Evolutionary conservation across 176 grass and related monocot species (phyloP).

Genomic region (Elaeis guineensis): DNA sequence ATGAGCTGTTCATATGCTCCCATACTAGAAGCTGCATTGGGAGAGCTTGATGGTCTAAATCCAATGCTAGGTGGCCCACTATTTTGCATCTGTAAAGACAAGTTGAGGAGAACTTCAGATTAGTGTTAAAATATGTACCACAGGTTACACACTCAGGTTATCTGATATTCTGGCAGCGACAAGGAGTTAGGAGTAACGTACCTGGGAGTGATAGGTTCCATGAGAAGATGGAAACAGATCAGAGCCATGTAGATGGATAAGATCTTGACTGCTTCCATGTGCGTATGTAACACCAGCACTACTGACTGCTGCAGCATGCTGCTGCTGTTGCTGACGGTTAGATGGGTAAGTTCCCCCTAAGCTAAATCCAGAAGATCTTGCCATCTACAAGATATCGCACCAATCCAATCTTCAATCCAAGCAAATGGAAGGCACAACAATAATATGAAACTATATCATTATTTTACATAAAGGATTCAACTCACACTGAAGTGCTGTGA

Average conservation of each 20-base stretch:
- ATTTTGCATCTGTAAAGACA: slow-evolving; percentile 52
- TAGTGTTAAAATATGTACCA: too few species aligned
- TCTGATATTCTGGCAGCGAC: not conserved
- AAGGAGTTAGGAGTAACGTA: slow-evolving; percentile 7
- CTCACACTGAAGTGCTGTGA: slow-evolving; percentile 71
- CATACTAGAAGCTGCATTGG: slow-evolving; percentile 50
- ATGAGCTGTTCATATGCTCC: slow-evolving; percentile 83
- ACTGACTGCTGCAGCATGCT: slow-evolving; percentile 66
- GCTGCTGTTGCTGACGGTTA: slow-evolving; percentile 86
- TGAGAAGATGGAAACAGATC: slow-evolving; percentile 39
- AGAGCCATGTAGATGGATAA: slow-evolving; percentile 31
- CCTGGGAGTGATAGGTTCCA: slow-evolving; percentile 33
- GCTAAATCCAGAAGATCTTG: slow-evolving; percentile 82
- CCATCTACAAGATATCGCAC: slow-evolving; percentile 42
- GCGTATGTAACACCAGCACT: slow-evolving; percentile 25
- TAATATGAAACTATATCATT: too few species aligned
- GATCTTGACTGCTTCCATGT: slow-evolving; percentile 29
- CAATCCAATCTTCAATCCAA: not conserved
- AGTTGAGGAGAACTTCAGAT: slow-evolving; percentile 6
- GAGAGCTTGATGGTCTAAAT: slow-evolving; percentile 51
- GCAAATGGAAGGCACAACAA: too few species aligned
- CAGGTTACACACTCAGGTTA: too few species aligned
- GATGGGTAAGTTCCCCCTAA: slow-evolving; percentile 58
- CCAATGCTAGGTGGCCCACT: slow-evolving; percentile 47
- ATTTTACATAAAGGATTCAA: not conserved